These are phyloP conservation scores for Cruciata laevipes DNA, from an alignment of 257 asterid genomes.

Conservation along the genomic window DNA sequence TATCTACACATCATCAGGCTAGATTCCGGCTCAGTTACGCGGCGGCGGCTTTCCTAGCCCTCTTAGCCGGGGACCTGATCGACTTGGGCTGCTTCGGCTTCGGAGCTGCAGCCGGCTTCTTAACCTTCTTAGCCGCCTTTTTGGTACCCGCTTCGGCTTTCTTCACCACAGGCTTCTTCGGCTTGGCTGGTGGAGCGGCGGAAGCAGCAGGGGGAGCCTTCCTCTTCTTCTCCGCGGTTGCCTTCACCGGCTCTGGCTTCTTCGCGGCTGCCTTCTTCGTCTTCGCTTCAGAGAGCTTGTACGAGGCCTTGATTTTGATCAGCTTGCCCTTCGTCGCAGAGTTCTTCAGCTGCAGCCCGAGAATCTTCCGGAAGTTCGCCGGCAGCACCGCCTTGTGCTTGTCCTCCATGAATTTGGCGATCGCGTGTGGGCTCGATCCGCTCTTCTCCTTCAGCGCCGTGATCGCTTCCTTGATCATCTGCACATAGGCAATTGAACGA, in stretches of 20 bases:
- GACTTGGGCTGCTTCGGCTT: slow-evolving; percentile 57
- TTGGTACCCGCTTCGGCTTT: slow-evolving; percentile 10
- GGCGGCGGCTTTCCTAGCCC: slow-evolving; percentile 36
- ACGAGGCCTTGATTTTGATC: slow-evolving; percentile 60
- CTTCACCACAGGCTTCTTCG: slow-evolving; percentile 16
- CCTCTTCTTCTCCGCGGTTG: slow-evolving; percentile 5
- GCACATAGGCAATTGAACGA: not conserved
- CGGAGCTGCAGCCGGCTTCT: slow-evolving; percentile 27
- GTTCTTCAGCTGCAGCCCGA: slow-evolving; percentile 60
- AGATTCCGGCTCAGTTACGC: slow-evolving; percentile 11
- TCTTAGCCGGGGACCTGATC: slow-evolving; percentile 58
- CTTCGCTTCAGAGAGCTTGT: slow-evolving; percentile 46
- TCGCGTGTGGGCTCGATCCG: slow-evolving; percentile 70
- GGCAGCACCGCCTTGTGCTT: slow-evolving; percentile 55
- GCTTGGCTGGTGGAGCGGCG: slow-evolving; percentile 15
- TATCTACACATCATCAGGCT: slow-evolving; percentile 6
- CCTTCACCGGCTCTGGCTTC: slow-evolving; percentile 21
- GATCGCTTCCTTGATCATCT: slow-evolving; percentile 78
- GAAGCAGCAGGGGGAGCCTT: not conserved
- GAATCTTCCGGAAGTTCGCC: slow-evolving; percentile 52
- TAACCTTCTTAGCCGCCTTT: slow-evolving; percentile 34
- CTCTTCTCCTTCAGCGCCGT: slow-evolving; percentile 45
- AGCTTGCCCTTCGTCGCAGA: slow-evolving; percentile 55
- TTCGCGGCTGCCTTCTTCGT: slow-evolving; percentile 26
- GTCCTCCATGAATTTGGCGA: slow-evolving; percentile 66